A percentile compares a stretch with the other conserved stretches of the same genome.
phyloP scores from a whole-genome alignment of 257 asterid species.

The Nicotiana knightiana region DNA sequence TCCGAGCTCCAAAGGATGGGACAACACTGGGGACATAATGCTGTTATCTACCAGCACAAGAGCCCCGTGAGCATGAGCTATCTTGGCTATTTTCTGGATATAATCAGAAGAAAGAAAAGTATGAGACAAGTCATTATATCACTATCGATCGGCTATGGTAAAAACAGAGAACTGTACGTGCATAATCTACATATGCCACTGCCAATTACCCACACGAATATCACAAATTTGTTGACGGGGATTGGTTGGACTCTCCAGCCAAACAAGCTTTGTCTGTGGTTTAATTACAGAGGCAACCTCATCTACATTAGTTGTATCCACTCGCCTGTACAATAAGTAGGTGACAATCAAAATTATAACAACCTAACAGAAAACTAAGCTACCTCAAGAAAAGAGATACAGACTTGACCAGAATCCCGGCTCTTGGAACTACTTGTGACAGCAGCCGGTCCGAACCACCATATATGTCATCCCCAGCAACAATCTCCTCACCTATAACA shows the following conservation, averaged over 20 bases:
- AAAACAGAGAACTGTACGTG: not conserved
- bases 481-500: conserved; percentile 68
- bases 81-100: conserved; percentile 67
- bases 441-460: conserved; percentile 96
- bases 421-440: conserved; percentile 71
- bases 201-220: conserved; percentile 52
- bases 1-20: conserved; percentile 83
- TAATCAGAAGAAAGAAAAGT: not conserved
- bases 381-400: conserved; percentile 18
- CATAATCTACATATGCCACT: not conserved
- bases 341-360: conserved; percentile 10
- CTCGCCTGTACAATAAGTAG: conserved; percentile 47
- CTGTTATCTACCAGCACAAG: conserved; percentile 91
- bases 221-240: conserved; percentile 92
- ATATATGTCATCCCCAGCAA: conserved; percentile 93
- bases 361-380: not conserved
- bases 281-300: conserved; percentile 67
- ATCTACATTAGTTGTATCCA: conserved; percentile 70
- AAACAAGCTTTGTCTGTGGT: conserved; percentile 76
- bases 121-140: not conserved
- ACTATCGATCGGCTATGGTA: not conserved
- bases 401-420: conserved; percentile 78
- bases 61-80: conserved; percentile 83
- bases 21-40: conserved; percentile 90
- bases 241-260: conserved; percentile 98